Evolutionary conservation across 192 early-diverging fungal species (phyloP), one percentile per base, ranked within the genome.

Genomic region (Tieghemiomyces parasiticus): DNA sequence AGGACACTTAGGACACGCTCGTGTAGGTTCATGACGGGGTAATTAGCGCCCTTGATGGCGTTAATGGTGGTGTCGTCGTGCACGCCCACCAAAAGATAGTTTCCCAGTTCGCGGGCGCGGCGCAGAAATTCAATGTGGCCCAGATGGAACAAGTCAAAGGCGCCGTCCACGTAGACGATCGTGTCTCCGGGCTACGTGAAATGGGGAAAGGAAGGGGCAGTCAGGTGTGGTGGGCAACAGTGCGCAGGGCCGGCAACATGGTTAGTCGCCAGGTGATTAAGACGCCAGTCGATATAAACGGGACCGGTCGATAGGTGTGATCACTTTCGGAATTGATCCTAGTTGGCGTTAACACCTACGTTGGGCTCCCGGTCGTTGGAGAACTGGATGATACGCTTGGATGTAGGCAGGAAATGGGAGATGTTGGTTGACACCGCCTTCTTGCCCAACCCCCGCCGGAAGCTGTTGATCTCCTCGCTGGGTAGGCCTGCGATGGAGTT

Each of bases 71-170:
- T 80, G 74, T 95, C 95, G 54, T 92, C 89, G 66, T 93, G 91
- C 28, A 97, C 77, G 35, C 93, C 95, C 20, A 95, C 95, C 44
- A 97, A 77, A 58, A 97, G 71, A 59, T 88, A 97, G 72, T 92
- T 82, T 45, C 94, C 92, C 49, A 84, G 69, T 56, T 78, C 80
- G 62, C 81, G 89, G 29, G 90, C 91, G 61, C 85, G 79, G 64
- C 83, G 83, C 66, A 97, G 72, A 73, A 95, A 93, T 68, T 93
- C 88, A 33, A 33, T 59, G 26, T 59, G 58, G 24, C 44, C 85
- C 85, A 29, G 83, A 66, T 95, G 94, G 80, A 97, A 97, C 61
- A 97, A 69, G 63, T 97, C 94, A 74, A 95, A 97, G 16, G 89
- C 88, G 24, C 94, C 94, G 64, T 97, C 91, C 13, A 97, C 91